phyloP scores from a whole-genome alignment of 2,329 filamentous ascomycete genomes.

The Trichophyton simii region DNA sequence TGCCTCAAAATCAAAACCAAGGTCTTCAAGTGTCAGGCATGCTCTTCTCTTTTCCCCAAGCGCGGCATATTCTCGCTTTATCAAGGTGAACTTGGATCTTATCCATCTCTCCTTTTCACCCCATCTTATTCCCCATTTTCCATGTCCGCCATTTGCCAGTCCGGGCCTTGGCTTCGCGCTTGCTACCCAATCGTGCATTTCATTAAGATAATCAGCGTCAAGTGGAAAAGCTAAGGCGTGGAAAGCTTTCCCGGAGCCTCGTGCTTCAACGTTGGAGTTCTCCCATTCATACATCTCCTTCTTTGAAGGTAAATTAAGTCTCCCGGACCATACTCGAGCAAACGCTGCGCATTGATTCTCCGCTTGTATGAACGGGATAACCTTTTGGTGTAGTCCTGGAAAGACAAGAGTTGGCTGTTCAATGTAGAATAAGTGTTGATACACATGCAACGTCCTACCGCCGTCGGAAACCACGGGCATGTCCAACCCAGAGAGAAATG shows the following conservation, averaged over 20 bases:
- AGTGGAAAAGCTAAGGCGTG: conserved; percentile 42
- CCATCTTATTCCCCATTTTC: conserved; percentile 63
- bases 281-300: conserved; percentile 62
- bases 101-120: conserved; percentile 59
- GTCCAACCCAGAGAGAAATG: conserved; percentile 47
- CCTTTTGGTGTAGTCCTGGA: conserved; percentile 59
- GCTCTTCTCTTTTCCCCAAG: conserved; percentile 44
- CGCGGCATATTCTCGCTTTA: conserved; percentile 59
- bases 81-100: conserved; percentile 52
- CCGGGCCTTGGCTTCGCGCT: conserved; percentile 25
- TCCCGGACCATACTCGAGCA: conserved; percentile 63
- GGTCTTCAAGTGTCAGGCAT: conserved; percentile 54
- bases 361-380: conserved; percentile 75
- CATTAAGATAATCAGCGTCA: conserved; percentile 36
- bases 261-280: conserved; percentile 25
- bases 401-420: conserved; percentile 68
- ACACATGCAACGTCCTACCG: conserved; percentile 56
- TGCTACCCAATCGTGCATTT: conserved; percentile 32
- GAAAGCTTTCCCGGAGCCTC: conserved; percentile 39
- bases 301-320: conserved; percentile 50
- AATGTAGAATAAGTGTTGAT: conserved; percentile 67
- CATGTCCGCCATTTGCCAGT: conserved; percentile 35
- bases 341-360: conserved; percentile 70
- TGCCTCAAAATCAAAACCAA: conserved; percentile 53
- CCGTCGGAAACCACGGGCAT: conserved; percentile 56